Evolutionary conservation across 225 moss, liverwort and hornwort species (phyloP), one percentile per base, ranked within the genome.

Genomic region (Ulota crispa): DNA sequence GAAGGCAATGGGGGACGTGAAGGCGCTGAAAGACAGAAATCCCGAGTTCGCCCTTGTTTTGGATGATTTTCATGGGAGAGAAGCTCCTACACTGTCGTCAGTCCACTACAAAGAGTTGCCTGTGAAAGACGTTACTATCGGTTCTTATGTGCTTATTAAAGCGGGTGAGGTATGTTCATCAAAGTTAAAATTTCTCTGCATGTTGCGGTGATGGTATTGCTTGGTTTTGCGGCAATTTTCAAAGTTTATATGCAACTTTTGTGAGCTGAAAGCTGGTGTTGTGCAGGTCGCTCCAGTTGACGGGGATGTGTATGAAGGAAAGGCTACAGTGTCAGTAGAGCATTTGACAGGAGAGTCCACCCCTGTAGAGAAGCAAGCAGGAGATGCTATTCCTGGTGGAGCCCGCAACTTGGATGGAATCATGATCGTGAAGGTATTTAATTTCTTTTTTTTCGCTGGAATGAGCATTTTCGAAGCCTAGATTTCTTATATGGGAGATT

Each of bases 321-420:
- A 91, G 86, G 95, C 99, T 37, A 91, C 92, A 81, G 93, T 99
- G 68, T 91, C 92, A 26, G 96, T 96, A 36, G 99, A 99, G 87
- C 99, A 99, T 93, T 86, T 96, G 62, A 99, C 96, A 66, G 99
- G 99, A 68, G 99, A 99, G 85, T 84, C 92, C 70, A 91, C 91
- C 36, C 94, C 99, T 76, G 79, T 93, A 63, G 99, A 96, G 78
- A 96, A 96, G 88, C 86, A 87, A 79, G 79, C 81, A 78, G 99
- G 99, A 72, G 92, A 96, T 76, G 78, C 89, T 76, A 81, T 99
- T 68, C 94, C 99, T 31, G 99, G 96, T 70, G 99, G 96, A 80
- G 96, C 99, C 63, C 92, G 92, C 84, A 99, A 93, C 84, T 88
- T 99, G 72, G 99, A 99, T 87, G 99, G 99, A 73, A 87, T 94